Base-by-base conservation (phyloP, 768 basidiomycete species). In the Inosperma sp. region DNA sequence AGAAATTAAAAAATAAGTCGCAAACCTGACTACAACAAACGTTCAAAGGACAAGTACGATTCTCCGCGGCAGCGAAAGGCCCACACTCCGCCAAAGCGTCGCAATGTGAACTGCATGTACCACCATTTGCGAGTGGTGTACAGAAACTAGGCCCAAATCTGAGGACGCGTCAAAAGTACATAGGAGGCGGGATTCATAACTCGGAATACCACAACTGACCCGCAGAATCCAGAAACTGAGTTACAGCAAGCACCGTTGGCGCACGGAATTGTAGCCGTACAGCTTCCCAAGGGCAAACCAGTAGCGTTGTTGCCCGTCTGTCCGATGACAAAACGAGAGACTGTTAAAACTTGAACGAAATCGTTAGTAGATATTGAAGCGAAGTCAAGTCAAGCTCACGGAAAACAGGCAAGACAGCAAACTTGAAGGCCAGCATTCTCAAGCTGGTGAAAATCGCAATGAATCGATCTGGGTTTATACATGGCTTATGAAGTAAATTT, bases 161-260 rank as follows among this genome's bases (percentile, higher is more conserved):
- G 19, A 27, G 26, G 23, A 45, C 30, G 43, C 34, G 34, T 35
- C 12, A 5, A 35, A 12, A 35, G 17, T 13, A 14, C 17, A 13
- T 35, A 13, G 34, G 34, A 4, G 17, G 17, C 4, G 12, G 14
- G 17, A 35, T 13, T 35, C 29, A 7, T 16, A 35, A 9, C 17
- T 22, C n/a, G 10, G 16, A 48, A 43, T 6, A 21, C 44, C 7
- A 25, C 14, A 22, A 58, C 61, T 19, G 8, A 57, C 51, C 63
- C 63, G 48, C 63, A 65, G 39, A 59, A 65, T 19, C 63, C 63
- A n/a, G 58, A 54, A 5, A 41, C 49, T 27, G 43, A 45, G 36
- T 62, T 61, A 42, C 63, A 65, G 48, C 63, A 65, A 5, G 60
- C 62, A 23, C 57, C 61, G 40, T 64, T 62, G 29, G 56, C 47